Conservation (phyloP, 179 eudicot species). For the Spinacia oleracea region DNA sequence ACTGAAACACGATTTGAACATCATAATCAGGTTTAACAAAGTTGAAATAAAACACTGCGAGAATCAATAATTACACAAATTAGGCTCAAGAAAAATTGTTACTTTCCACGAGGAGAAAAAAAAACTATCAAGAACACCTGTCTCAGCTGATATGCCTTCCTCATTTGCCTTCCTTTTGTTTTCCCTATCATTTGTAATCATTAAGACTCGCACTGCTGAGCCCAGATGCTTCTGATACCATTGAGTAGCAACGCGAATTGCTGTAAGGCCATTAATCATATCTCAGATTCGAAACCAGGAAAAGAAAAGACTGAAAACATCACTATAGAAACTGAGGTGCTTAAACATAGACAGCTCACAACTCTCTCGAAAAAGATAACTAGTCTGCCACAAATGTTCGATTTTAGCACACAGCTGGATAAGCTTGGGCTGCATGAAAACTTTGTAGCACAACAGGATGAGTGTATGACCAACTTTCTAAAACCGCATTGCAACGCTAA, state of each 20-base stretch:
- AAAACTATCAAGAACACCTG: constrained; percentile 44
- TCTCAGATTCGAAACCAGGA: constrained; percentile 22
- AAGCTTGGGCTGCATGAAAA: no score
- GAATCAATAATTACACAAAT: neutral
- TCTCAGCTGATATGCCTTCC: constrained; percentile 89
- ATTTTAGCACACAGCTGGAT: neutral
- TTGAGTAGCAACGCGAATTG: constrained; percentile 89
- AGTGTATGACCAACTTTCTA: neutral
- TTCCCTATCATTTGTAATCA: constrained; percentile 87
- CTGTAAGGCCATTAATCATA: constrained; percentile 43
- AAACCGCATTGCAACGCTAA: neutral
- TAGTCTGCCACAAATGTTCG: neutral
- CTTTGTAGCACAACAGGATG: neutral
- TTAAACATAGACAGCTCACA: constrained; percentile 1
- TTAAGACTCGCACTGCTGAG: constrained; percentile 50
- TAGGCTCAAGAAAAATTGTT: neutral
- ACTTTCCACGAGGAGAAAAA: neutral
- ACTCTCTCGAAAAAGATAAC: neutral
- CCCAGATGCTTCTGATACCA: constrained; percentile 96
- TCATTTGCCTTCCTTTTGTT: constrained; percentile 87
- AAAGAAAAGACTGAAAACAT: neutral
- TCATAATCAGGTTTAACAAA: neutral
- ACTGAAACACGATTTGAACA: constrained; percentile 53
- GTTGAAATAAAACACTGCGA: neutral
- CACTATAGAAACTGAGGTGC: neutral